phyloP scores from a whole-genome alignment of 2,329 filamentous ascomycete species.

The Neonectria ditissima region DNA sequence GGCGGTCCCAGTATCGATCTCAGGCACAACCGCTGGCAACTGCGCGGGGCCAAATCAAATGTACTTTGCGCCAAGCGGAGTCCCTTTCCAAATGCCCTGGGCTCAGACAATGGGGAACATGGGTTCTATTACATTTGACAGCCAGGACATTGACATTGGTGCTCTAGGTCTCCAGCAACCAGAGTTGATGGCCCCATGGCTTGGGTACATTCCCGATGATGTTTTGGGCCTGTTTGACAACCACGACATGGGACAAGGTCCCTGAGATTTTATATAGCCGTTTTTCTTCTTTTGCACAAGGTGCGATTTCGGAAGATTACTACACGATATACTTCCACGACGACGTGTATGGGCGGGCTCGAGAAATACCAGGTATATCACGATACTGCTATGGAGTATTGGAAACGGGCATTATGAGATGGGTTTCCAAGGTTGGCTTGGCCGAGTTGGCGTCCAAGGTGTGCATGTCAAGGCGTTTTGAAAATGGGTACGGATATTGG shows the following conservation, averaged over 20 bases:
- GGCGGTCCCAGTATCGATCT: constrained; percentile 27
- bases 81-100: constrained; percentile 49
- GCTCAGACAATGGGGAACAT: constrained; percentile 50
- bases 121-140: constrained; percentile 76
- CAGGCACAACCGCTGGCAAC: constrained; percentile 33
- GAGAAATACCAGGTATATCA: constrained; percentile 17
- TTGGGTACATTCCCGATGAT: constrained; percentile 78
- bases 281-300: not conserved
- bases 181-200: constrained; percentile 77
- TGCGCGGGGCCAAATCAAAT: constrained; percentile 30
- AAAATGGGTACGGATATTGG: constrained; percentile 6
- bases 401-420: not conserved
- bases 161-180: constrained; percentile 67
- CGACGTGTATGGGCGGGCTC: not conserved
- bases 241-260: constrained; percentile 45
- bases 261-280: not conserved
- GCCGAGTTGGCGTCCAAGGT: not conserved
- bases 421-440: constrained; percentile 9
- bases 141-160: constrained; percentile 81
- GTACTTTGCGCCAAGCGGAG: constrained; percentile 44
- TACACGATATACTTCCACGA: constrained; percentile 10
- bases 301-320: not conserved
- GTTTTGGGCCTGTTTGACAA: constrained; percentile 68
- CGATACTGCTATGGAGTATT: constrained; percentile 15
- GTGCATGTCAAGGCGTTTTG: constrained; percentile 14